Evolutionary conservation across 176 grass and related monocot species (phyloP), one percentile per base, ranked within the genome.

Genomic region (Eleusine coracana): DNA sequence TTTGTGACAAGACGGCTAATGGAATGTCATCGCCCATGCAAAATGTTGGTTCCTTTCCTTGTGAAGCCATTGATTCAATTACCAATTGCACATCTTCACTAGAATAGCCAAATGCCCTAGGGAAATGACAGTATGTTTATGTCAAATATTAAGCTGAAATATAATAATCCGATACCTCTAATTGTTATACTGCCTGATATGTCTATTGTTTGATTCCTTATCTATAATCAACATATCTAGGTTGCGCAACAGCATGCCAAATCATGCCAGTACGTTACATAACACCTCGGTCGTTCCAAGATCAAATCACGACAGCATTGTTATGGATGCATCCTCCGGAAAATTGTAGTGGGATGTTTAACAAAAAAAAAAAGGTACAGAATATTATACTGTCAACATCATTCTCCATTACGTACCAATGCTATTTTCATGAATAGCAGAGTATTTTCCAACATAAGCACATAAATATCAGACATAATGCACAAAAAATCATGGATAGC

Each of bases 81-180:
- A 99, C 93, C 97, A 99, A 86, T 87, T 99, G 97, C 77, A 99
- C 97, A 94, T 99, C 97, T 91, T 99, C 97, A 89, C 97, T 99
- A 58, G 97, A 99, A 87, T 99, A 96, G 54, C 97, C 97, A 89
- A 99, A 99, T 81, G 97, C 97, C 91, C 97, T 99, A 73, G 42
- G 68, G 18, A 86, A 77, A 79, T 75, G 70, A 70, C 27, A 89
- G 71, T 74, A 78, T 85, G 7, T 50, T 69, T 70, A 73, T 55
- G 70, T 87, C 68, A 90, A 97, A 74, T 27, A 76, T 36, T 66
- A 12, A 67, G 11, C 49, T 71, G 66, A 17, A 87, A 42, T 71
- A 44, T 71, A 46, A 76, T 63, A 29, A 89, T 52, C 5, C 73
- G 73, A 21, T 42, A 42, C 72, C 9, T 77, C 14, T 73, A 78